Evolutionary conservation across 202 grass and related monocot species (phyloP).

Genomic region (Digitaria exilis): DNA sequence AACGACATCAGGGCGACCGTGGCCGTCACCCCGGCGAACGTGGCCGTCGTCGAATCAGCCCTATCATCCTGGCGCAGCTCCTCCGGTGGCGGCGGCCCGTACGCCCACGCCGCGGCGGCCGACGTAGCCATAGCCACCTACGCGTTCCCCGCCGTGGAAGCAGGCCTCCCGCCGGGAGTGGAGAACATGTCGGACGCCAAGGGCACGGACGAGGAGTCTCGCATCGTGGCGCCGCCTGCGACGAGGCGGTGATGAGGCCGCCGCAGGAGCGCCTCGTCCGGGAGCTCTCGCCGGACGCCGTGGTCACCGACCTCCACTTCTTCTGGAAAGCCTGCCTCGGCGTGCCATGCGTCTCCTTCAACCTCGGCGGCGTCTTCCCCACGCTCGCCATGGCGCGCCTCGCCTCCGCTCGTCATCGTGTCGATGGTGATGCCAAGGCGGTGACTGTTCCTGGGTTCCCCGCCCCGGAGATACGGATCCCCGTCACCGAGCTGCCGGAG

Average conservation of each 20-base stretch:
- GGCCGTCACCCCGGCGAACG: constrained; percentile 53
- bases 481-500: background rate
- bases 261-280: constrained; percentile 29
- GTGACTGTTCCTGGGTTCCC: too few relatives aligned
- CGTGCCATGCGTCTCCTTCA: constrained; percentile 28
- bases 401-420: too few relatives aligned
- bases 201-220: constrained; percentile 12
- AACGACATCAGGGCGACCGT: constrained; percentile 47
- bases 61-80: background rate
- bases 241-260: background rate
- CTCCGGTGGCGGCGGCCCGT: background rate
- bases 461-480: too few relatives aligned
- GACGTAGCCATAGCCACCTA: background rate
- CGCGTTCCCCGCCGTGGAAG: constrained; percentile 36
- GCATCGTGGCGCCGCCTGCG: constrained; percentile 19
- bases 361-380: constrained; percentile 36
- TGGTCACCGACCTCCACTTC: constrained; percentile 50
- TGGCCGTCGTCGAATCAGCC: constrained; percentile 7
- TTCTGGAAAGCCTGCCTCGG: constrained; percentile 32
- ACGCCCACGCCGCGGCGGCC: background rate
- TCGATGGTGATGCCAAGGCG: too few relatives aligned
- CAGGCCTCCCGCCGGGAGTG: constrained; percentile 35
- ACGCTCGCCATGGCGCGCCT: background rate
- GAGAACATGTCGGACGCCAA: constrained; percentile 40
- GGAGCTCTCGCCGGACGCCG: constrained; percentile 29